These are phyloP conservation scores for Berkeleyomyces rouxiae DNA, from an alignment of 2,329 filamentous ascomycete genomes.

Conservation along the genomic window DNA sequence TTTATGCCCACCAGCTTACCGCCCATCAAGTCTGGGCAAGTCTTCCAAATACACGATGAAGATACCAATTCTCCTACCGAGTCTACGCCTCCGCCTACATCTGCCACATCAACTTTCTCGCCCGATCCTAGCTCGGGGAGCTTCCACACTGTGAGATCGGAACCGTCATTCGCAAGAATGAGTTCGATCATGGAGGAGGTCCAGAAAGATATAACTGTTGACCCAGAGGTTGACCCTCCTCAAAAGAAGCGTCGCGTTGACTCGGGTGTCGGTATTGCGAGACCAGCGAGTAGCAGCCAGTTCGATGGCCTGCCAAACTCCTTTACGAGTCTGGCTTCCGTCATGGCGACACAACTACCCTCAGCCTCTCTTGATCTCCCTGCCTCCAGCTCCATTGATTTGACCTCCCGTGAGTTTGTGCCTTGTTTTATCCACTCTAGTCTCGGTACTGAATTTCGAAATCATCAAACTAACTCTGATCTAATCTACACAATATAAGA, in stretches of 20 bases:
- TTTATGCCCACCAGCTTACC: constrained; percentile 7
- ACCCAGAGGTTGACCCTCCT: constrained; percentile 9
- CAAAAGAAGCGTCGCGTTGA: constrained; percentile 9
- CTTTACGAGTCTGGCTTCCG: background rate
- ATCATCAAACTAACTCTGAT: constrained; percentile 25
- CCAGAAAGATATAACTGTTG: background rate
- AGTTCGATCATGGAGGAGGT: constrained; percentile 5
- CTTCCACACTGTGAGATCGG: constrained; percentile 12
- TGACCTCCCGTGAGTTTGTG: constrained; percentile 32
- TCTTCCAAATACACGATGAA: constrained; percentile 13
- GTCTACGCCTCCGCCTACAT: constrained; percentile 8
- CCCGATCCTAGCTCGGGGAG: background rate
- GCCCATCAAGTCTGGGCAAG: constrained; percentile 8
- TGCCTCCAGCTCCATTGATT: constrained; percentile 36
- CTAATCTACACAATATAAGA: constrained; percentile 19
- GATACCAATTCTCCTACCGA: constrained; percentile 10
- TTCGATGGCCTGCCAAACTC: background rate
- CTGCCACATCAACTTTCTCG: constrained; percentile 1
- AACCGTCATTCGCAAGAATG: constrained; percentile 12
- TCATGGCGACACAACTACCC: background rate
- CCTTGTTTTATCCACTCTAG: background rate
- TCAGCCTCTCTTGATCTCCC: background rate
- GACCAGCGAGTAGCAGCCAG: constrained; percentile 6
- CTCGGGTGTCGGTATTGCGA: constrained; percentile 2
- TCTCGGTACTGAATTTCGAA: background rate